Evolutionary conservation across 2,329 filamentous ascomycete genomes (phyloP).

Genomic region (Arthrobotrys musiformis): DNA sequence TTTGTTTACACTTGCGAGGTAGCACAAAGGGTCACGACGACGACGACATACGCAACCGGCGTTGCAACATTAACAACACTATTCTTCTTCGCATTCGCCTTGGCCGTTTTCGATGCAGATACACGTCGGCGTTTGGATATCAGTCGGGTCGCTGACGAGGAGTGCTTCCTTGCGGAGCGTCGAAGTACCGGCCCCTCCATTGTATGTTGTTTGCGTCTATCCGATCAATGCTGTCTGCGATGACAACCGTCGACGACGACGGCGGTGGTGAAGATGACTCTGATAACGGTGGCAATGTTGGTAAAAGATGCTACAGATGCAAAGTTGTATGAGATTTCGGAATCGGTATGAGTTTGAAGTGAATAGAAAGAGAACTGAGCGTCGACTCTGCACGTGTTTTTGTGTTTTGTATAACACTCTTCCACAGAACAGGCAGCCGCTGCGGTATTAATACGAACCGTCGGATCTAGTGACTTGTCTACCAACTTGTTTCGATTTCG

Average conservation of each 20-base stretch:
- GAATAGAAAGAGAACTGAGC: conserved; percentile 1
- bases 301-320: not conserved
- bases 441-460: conserved; percentile 10
- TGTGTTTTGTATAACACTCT: conserved; percentile 11
- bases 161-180: conserved; percentile 40
- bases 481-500: conserved; percentile 1
- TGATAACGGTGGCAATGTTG: not conserved
- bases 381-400: conserved; percentile 4
- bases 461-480: conserved; percentile 1
- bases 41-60: conserved; percentile 13
- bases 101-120: conserved; percentile 1
- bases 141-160: not conserved
- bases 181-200: conserved; percentile 35
- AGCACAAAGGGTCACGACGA: not conserved
- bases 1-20: not conserved
- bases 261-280: not conserved
- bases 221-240: not conserved
- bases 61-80: not conserved
- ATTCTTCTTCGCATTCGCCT: not conserved
- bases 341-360: not conserved
- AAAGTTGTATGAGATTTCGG: not conserved
- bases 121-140: conserved; percentile 4
- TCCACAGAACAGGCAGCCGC: conserved; percentile 11
- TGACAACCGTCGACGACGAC: not conserved
- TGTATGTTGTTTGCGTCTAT: not conserved